Conservation (phyloP, 257 asterid species). For the Fraxinus excelsior region DNA sequence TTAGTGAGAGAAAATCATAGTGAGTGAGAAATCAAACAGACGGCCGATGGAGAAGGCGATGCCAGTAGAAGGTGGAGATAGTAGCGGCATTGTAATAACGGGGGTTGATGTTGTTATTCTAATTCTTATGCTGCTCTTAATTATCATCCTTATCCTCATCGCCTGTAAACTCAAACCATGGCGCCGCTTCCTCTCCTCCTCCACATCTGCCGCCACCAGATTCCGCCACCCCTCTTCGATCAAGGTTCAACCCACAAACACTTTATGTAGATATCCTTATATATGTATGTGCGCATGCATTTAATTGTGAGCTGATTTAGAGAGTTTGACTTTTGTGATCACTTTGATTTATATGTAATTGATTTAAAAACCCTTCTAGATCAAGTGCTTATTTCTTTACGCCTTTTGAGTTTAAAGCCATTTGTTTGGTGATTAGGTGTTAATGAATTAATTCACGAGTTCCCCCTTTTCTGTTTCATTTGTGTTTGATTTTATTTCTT, state of each 20-base stretch:
- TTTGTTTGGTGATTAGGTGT: neutral
- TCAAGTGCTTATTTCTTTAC: neutral
- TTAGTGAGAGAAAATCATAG: constrained; percentile 13
- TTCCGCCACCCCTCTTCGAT: constrained; percentile 46
- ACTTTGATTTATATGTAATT: neutral
- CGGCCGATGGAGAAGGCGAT: constrained; percentile 65
- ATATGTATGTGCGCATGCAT: neutral
- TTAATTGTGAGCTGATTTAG: neutral
- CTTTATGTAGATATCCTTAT: neutral
- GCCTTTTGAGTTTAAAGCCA: neutral
- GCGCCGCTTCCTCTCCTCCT: constrained; percentile 56
- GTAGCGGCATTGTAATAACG: constrained; percentile 38
- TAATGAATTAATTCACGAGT: neutral
- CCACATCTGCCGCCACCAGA: constrained; percentile 37
- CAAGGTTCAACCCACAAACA: constrained; percentile 48
- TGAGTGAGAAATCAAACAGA: constrained; percentile 29
- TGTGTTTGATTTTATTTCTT: neutral
- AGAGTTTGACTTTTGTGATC: neutral
- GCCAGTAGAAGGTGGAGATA: constrained; percentile 36
- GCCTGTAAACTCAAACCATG: constrained; percentile 88
- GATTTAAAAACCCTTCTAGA: neutral
- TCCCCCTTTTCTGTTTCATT: neutral
- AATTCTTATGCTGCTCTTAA: constrained; percentile 77
- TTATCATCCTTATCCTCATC: constrained; percentile 67
- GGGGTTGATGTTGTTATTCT: constrained; percentile 35